Evolutionary conservation across 2,329 filamentous ascomycete species (phyloP).

Genomic region (Colletotrichum filicis): DNA sequence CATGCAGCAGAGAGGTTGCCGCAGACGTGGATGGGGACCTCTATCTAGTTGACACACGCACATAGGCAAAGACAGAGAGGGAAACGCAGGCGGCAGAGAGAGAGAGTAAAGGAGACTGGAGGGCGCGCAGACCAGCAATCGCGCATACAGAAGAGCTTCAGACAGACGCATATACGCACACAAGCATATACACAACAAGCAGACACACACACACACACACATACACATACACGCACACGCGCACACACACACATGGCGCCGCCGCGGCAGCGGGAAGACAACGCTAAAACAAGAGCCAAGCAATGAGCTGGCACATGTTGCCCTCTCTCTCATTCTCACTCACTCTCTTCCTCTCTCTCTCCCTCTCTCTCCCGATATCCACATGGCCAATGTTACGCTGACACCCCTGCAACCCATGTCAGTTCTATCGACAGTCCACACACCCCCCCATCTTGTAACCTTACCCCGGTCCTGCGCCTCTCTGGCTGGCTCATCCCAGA

Average conservation of each 20-base stretch:
- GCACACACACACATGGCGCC: slow-evolving; percentile 35
- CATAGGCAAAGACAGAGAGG: not conserved
- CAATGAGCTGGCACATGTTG: slow-evolving; percentile 21
- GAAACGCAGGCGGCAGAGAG: not conserved
- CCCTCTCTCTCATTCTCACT: slow-evolving; percentile 20
- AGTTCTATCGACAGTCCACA: slow-evolving; percentile 9
- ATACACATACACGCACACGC: slow-evolving; percentile 33
- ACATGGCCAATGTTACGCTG: slow-evolving; percentile 17
- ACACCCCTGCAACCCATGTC: slow-evolving; percentile 1
- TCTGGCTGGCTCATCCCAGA: not conserved
- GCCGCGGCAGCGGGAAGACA: slow-evolving; percentile 28
- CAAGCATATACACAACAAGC: slow-evolving; percentile 37
- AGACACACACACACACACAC: slow-evolving; percentile 39
- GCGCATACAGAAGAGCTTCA: slow-evolving; percentile 24
- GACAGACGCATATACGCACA: slow-evolving; percentile 30
- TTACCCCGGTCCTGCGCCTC: not conserved
- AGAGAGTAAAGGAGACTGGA: not conserved
- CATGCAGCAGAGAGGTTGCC: slow-evolving; percentile 5
- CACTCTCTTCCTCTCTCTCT: slow-evolving; percentile 34
- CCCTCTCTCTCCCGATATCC: slow-evolving; percentile 23
- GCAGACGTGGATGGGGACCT: not conserved
- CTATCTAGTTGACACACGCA: slow-evolving; percentile 14
- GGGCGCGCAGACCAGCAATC: not conserved
- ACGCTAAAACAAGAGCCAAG: slow-evolving; percentile 21
- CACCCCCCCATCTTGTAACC: not conserved